Percentiles rank a stretch among this genome's conserved stretches.
These are phyloP conservation scores for Beauveria medogensis DNA, from an alignment of 2,329 filamentous ascomycete genomes.

Conservation along the genomic window DNA sequence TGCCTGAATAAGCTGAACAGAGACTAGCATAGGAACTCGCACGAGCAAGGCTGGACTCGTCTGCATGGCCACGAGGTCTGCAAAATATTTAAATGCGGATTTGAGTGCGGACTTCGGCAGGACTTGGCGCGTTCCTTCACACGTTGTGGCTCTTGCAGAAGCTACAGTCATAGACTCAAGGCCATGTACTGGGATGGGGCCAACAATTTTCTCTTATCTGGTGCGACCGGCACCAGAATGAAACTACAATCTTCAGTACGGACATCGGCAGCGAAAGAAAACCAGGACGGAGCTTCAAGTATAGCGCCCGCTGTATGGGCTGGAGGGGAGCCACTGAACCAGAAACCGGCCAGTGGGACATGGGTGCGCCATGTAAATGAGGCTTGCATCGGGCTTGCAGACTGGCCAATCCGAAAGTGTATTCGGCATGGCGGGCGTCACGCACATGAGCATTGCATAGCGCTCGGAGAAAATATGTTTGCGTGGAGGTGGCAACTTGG, in stretches of 20 bases:
- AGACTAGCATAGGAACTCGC: constrained; percentile 10
- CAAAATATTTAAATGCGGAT: not conserved
- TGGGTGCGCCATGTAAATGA: not conserved
- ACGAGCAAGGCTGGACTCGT: constrained; percentile 2
- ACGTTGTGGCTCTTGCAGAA: not conserved
- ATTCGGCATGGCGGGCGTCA: not conserved
- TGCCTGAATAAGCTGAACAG: not conserved
- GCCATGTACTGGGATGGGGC: not conserved
- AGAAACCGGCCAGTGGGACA: not conserved
- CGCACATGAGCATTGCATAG: not conserved
- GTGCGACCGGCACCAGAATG: not conserved
- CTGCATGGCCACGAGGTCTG: constrained; percentile 5
- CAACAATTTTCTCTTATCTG: not conserved
- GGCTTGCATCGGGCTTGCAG: not conserved
- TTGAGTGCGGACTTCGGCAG: constrained; percentile 10
- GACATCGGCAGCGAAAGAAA: not conserved
- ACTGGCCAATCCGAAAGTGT: not conserved
- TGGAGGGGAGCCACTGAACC: not conserved
- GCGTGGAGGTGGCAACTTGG: not conserved
- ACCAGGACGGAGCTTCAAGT: not conserved
- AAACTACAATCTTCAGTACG: not conserved
- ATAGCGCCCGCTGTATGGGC: not conserved
- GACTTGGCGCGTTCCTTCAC: not conserved
- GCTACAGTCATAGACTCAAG: not conserved
- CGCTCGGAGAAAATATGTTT: not conserved